Evolutionary conservation across 257 asterid species (phyloP), one percentile per base, ranked within the genome.

Genomic region (Coffea eugenioides): DNA sequence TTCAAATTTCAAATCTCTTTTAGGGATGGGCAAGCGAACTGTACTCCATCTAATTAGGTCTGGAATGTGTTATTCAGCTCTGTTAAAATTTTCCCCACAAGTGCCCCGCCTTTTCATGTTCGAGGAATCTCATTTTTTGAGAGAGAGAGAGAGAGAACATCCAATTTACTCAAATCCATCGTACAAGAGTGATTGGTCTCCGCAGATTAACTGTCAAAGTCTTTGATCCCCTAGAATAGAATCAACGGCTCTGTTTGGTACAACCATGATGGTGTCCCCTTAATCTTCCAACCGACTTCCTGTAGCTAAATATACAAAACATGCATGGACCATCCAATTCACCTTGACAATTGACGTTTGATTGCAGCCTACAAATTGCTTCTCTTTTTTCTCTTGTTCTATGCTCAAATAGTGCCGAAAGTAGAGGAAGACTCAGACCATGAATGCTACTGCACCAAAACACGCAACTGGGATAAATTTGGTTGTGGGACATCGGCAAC

Each of bases 261-360:
- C 45, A 31, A 34, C 23, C 43, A 12, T 1, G 14, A 66, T 31
- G 16, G 0, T n/a, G 27, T n/a, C 18, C 43, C 11, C 39, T 4
- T 25, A n/a, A n/a, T n/a, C 10, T 27, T 64, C 15, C 27, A 27
- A 27, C 69, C 25, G 16, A 10, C 69, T 9, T 25, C 15, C 7
- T 27, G 15, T 64, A 25, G 39, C 16, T 64, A 64, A 39, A 4
- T 59, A 0, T 59, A n/a, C 34, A 39, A 69, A 13, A 39, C 27
- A 21, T 70, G 74, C 74, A 70, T 70, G 74, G 74, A 70, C 74
- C 74, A 70, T 43, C 51, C 51, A 69, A 20, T 8, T 23, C 62
- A 18, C 8, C 13, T 72, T 48, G 61, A 71, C 57, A 45, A 15
- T 46, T 43, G 75, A 71, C 57, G n/a, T 27, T 46, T 43, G 75